These are phyloP conservation scores for Debaryomyces psychrophilus DNA, from an alignment of 1,139 yeast species.

Conservation along the genomic window DNA sequence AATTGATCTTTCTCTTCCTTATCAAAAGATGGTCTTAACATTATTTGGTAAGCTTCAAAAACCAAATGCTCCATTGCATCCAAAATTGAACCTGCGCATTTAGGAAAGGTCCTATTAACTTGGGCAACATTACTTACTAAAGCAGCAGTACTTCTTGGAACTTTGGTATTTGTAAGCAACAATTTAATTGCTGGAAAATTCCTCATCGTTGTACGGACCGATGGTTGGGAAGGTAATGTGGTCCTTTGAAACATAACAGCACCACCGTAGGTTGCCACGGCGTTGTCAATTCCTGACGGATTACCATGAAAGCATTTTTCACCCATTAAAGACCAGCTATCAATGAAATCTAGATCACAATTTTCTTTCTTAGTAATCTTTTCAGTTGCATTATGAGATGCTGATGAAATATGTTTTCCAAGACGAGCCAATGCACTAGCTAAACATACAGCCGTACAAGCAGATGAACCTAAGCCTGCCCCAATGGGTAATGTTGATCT, in stretches of 20 bases:
- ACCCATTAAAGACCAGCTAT: slow-evolving; percentile 88
- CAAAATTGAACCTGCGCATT: slow-evolving; percentile 58
- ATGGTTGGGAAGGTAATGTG: slow-evolving; percentile 53
- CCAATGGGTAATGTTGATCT: slow-evolving; percentile 92
- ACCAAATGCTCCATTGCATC: slow-evolving; percentile 73
- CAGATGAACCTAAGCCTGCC: slow-evolving; percentile 96
- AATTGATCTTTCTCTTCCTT: slow-evolving; percentile 48
- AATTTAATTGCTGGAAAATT: slow-evolving; percentile 76
- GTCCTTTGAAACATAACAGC: slow-evolving; percentile 86
- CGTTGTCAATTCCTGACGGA: slow-evolving; percentile 96
- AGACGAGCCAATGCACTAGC: slow-evolving; percentile 72
- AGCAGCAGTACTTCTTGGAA: slow-evolving; percentile 85
- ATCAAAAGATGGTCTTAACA: slow-evolving; percentile 56
- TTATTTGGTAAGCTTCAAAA: slow-evolving; percentile 64
- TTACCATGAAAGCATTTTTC: slow-evolving; percentile 96
- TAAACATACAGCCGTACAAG: slow-evolving; percentile 84
- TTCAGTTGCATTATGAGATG: slow-evolving; percentile 30
- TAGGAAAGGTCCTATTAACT: slow-evolving; percentile 55
- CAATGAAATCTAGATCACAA: slow-evolving; percentile 62
- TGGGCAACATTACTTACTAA: slow-evolving; percentile 78
- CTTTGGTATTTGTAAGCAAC: slow-evolving; percentile 79
- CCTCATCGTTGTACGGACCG: slow-evolving; percentile 65
- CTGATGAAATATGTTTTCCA: slow-evolving; percentile 54
- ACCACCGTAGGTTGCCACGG: slow-evolving; percentile 95
- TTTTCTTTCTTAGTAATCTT: slow-evolving; percentile 38